Base-by-base conservation (phyloP, 73 alveolate species). In the Uronychia setigera region DNA sequence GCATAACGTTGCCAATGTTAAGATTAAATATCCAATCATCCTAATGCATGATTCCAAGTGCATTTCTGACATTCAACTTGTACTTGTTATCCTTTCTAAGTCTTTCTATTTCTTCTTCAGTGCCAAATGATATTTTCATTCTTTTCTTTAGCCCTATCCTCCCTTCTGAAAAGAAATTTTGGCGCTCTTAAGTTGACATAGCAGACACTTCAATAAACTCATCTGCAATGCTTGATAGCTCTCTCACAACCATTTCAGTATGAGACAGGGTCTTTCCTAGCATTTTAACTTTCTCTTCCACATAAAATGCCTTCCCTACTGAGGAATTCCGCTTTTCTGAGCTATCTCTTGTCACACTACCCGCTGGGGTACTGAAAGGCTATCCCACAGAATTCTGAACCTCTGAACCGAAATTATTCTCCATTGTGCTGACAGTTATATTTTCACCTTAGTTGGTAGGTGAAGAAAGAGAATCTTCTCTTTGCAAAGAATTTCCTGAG, bases 1-100 rank as follows among this genome's bases (percentile, higher is more conserved):
- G 94, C 94, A 88, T 88, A 26, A 88, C 91, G 78, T 88, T 88
- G 0, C 94, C 94, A 58, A 88, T 88, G 34, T 88, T 88, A 14
- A 88, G 81, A 31, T 88, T 88, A 32, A 88, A 88, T 28, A 88
- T 88, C 94, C 94, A 88, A 77, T 88, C 94, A 77, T 88, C 94
- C 67, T 83, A 60, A 67, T 88, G 88, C 77, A 33, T 88, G 29
- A 88, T 83, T 1, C 94, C 94, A 0, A 88, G 81, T 5, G 82
- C 86, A 74, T 80, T 84, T 32, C 95, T 77, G n/a, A 84, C 95
- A 84, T 89, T 89, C 26, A 89, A 34, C 80, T 89, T 89, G 60
- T 59, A 89, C 74, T 84, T 88, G 76, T 84, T 81, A 58, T 84
- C 88, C 26, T 35, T 60, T 34, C 78, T 83, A 13, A 84, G 31